Evolutionary conservation across 78 protist species (phyloP), one percentile per base, ranked within the genome.

Genomic region (Diacronema lutheri): DNA sequence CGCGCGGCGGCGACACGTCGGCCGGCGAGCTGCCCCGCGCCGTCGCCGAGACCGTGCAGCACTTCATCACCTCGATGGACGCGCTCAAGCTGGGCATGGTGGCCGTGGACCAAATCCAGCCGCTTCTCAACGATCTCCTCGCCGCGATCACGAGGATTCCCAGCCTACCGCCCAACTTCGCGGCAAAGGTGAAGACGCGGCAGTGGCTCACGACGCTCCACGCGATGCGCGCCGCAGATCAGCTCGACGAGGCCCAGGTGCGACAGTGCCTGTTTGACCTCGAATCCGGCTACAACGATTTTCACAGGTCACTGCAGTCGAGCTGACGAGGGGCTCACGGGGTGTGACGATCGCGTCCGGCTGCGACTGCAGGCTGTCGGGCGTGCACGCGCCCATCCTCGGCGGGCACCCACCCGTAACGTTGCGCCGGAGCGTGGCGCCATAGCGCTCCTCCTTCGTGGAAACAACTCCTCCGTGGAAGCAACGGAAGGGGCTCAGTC

Each of bases 51-150:
- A 83, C 94, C 29, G 94, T 89, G 6, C 89, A 93, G 76, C 26
- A 44, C 72, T 94, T 94, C 85, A 94, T 94, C 87, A 92, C 94
- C 41, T 68, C 92, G 16, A 87, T 94, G 95, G 94, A 94, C 76
- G 74, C 96, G 21, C 81, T 94, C 64, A 35, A 86, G 66, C 46
- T 92, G 86, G 71, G 82, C 79, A 60, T 92, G 82, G 86, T 74
- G 11, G 95, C 93, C 37, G 94, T 88, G 31, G 97, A 92, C 73
- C 64, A 90, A 78, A 81, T 94, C 31, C 86, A 91, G 62, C 96
- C 96, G 61, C 86, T 80, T 12, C 73, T 94, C 1, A 86, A 84
- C 57, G 91, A 86, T 57, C 78, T 94, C 19, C 50, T 94, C 57
- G 90, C 79, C 40, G 66, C 88, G 50, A 29, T 94, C 64, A 88